These are phyloP conservation scores for Hyaloscypha bicolor DNA, from an alignment of 495 filamentous ascomycete species.

Conservation along the genomic window DNA sequence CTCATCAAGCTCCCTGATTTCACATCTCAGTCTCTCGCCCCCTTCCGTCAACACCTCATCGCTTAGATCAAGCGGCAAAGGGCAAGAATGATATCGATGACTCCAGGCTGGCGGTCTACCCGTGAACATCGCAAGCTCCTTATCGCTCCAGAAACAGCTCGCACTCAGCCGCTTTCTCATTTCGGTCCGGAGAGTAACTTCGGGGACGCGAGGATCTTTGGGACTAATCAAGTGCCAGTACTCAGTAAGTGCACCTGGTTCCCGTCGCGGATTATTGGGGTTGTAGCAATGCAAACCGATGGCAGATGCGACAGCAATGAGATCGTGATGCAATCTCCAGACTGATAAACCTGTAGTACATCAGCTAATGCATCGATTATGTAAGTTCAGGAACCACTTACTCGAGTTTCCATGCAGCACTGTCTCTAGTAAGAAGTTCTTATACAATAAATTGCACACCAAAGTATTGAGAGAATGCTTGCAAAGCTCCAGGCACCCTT, in stretches of 20 bases:
- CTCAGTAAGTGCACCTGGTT: no score
- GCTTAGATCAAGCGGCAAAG: conserved; percentile 26
- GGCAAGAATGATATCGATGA: conserved; percentile 36
- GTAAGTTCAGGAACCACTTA: conserved; percentile 34
- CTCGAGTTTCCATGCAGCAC: conserved; percentile 54
- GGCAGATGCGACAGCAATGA: conserved; percentile 42
- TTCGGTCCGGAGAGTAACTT: conserved; percentile 11
- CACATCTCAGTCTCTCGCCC: conserved; percentile 1
- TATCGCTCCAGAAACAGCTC: conserved; percentile 16
- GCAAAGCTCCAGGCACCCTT: conserved; percentile 48
- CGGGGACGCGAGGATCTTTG: background rate
- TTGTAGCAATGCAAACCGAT: conserved; percentile 16
- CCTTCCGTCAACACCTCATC: conserved; percentile 19
- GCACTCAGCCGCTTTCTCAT: conserved; percentile 14
- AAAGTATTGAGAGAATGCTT: conserved; percentile 53
- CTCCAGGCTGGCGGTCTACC: conserved; percentile 25
- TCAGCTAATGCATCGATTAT: background rate
- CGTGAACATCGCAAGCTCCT: conserved; percentile 20
- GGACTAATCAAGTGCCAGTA: no score
- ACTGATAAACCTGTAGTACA: conserved; percentile 45
- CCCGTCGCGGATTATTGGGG: background rate
- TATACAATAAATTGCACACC: conserved; percentile 48
- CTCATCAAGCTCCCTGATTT: conserved; percentile 12
- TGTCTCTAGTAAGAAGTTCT: conserved; percentile 47
- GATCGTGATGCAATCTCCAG: conserved; percentile 56